phyloP scores from a whole-genome alignment of 306 rosid species.

The Abrus precatorius region DNA sequence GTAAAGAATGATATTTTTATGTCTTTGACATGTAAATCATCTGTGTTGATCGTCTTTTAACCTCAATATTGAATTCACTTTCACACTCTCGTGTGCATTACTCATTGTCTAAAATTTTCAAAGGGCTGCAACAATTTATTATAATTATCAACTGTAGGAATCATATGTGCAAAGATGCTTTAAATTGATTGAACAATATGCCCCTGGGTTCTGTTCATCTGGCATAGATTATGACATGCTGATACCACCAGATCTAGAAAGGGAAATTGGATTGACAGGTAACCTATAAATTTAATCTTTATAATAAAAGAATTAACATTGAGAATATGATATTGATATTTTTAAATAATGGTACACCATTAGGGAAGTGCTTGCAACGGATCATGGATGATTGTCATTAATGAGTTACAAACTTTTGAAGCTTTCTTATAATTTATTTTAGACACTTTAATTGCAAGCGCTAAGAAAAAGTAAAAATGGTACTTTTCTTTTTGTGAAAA shows the following conservation, averaged over 20 bases:
- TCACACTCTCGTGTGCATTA: neutral
- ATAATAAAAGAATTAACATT: neutral
- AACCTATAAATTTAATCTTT: constrained; percentile 19
- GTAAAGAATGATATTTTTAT: neutral
- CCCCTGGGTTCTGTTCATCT: constrained; percentile 74
- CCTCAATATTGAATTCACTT: neutral
- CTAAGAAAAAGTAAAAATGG: too few species aligned
- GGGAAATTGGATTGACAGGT: constrained; percentile 83
- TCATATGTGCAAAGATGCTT: constrained; percentile 67
- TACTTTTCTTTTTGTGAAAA: too few species aligned
- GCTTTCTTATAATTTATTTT: too few species aligned
- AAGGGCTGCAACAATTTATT: neutral
- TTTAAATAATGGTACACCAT: too few species aligned
- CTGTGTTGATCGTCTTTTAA: neutral
- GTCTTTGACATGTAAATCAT: neutral
- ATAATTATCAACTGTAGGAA: constrained; percentile 57
- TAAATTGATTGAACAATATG: constrained; percentile 69
- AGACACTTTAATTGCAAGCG: too few species aligned
- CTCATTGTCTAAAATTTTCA: neutral
- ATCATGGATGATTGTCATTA: too few species aligned
- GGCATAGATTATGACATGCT: constrained; percentile 76
- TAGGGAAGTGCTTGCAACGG: too few species aligned
- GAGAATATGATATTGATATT: neutral
- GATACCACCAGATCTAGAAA: constrained; percentile 83
- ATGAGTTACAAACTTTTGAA: too few species aligned